Evolutionary conservation across 1,284 basidiomycete genomes (phyloP).

Genomic region (Trichosporon sp.): DNA sequence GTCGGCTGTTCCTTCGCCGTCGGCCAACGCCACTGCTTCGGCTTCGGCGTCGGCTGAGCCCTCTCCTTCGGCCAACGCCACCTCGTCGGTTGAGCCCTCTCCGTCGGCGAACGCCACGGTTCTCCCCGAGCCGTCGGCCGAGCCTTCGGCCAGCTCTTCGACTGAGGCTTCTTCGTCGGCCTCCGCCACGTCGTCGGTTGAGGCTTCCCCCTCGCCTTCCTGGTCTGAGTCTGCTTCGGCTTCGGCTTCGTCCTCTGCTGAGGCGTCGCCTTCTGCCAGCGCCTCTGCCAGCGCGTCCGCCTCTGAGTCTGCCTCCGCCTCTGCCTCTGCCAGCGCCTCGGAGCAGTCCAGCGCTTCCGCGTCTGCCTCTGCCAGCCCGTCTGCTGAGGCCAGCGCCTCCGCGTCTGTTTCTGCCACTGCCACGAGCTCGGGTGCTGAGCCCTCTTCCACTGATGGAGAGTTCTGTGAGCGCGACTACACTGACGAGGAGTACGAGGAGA

Average conservation of each 20-base stretch:
- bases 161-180: background rate
- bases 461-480: constrained; percentile 17
- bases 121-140: background rate
- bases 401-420: background rate
- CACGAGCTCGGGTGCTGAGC: background rate
- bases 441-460: constrained; percentile 7
- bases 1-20: background rate
- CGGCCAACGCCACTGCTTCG: background rate
- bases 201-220: constrained; percentile 2
- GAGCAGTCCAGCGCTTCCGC: background rate
- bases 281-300: background rate
- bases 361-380: background rate
- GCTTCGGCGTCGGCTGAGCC: background rate
- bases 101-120: background rate
- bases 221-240: background rate
- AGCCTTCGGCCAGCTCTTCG: background rate
- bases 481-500: constrained; percentile 32
- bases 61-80: background rate
- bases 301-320: constrained; percentile 1
- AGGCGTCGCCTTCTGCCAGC: background rate
- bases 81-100: background rate
- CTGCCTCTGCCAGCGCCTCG: background rate
- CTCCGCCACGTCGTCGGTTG: background rate
- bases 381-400: background rate
- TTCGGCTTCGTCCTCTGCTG: background rate